Percentiles rank a stretch among this genome's conserved stretches.
Conservation (phyloP, 352 stramenopile species). For the Phytophthora capsici region DNA sequence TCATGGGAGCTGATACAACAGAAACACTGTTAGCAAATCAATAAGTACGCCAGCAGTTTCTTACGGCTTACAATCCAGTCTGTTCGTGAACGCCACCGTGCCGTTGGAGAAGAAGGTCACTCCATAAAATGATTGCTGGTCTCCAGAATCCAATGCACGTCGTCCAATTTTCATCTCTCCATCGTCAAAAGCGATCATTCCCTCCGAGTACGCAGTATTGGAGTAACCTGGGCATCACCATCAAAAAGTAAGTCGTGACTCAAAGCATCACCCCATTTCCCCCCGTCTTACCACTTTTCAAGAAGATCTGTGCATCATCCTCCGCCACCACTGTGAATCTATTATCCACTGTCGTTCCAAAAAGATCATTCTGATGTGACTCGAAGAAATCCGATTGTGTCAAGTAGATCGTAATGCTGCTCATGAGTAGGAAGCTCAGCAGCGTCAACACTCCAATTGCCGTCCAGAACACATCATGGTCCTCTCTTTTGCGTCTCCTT, state of each 20-base stretch:
- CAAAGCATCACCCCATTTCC: neutral
- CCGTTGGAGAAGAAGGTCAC: slow-evolving; percentile 75
- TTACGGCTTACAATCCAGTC: slow-evolving; percentile 48
- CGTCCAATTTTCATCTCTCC: slow-evolving; percentile 71
- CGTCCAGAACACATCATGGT: slow-evolving; percentile 78
- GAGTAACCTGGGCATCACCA: slow-evolving; percentile 58
- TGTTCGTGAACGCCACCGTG: slow-evolving; percentile 71
- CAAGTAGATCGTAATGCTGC: slow-evolving; percentile 69
- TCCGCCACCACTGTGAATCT: slow-evolving; percentile 81
- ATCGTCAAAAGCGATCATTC: slow-evolving; percentile 72
- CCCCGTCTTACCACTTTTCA: slow-evolving; percentile 68
- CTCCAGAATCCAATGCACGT: slow-evolving; percentile 49
- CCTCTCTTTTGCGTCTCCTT: slow-evolving; percentile 53
- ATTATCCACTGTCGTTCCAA: slow-evolving; percentile 83
- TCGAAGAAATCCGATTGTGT: slow-evolving; percentile 85
- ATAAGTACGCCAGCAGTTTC: neutral
- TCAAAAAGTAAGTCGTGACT: neutral
- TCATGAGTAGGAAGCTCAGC: slow-evolving; percentile 72
- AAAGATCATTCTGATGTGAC: slow-evolving; percentile 81
- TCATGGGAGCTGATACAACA: slow-evolving; percentile 49
- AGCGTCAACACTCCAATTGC: slow-evolving; percentile 70
- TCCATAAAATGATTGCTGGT: slow-evolving; percentile 72
- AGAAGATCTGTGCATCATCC: slow-evolving; percentile 75
- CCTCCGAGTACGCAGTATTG: slow-evolving; percentile 70
- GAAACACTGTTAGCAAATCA: neutral